A percentile compares a stretch with the other conserved stretches of the same genome.
phyloP scores from a whole-genome alignment of 1,139 yeast species.

The Kodamaea arcana region DNA sequence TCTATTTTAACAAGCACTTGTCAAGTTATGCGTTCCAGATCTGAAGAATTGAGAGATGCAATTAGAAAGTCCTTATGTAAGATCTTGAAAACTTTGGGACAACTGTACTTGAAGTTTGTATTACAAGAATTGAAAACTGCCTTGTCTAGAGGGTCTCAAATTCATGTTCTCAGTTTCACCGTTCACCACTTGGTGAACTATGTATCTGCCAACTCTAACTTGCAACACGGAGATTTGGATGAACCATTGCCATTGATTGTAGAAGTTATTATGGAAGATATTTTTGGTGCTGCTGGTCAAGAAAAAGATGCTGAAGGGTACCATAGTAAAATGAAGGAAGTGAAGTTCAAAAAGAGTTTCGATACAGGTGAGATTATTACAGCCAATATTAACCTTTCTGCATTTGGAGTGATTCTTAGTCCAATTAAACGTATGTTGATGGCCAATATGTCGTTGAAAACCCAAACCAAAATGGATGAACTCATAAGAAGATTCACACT shows the following conservation, averaged over 20 bases:
- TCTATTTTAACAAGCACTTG: conserved; percentile 81
- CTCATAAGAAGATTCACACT: conserved; percentile 68
- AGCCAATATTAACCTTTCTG: conserved; percentile 54
- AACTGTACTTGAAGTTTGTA: conserved; percentile 68
- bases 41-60: conserved; percentile 86
- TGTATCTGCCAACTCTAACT: conserved; percentile 28
- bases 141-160: conserved; percentile 83
- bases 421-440: conserved; percentile 68
- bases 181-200: conserved; percentile 67
- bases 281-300: conserved; percentile 87
- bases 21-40: conserved; percentile 80
- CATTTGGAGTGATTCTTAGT: conserved; percentile 56
- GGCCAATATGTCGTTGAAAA: conserved; percentile 63
- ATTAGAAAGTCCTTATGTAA: conserved; percentile 73
- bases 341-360: conserved; percentile 80
- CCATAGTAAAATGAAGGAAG: conserved; percentile 82
- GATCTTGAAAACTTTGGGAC: conserved; percentile 63
- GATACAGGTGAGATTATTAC: conserved; percentile 83
- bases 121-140: conserved; percentile 76
- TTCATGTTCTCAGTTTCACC: conserved; percentile 88
- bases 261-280: conserved; percentile 83
- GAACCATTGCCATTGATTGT: conserved; percentile 60
- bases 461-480: conserved; percentile 76
- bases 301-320: conserved; percentile 96
- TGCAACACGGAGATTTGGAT: conserved; percentile 73